phyloP scores from a whole-genome alignment of 768 basidiomycete genomes.

The Ramaria sp. region DNA sequence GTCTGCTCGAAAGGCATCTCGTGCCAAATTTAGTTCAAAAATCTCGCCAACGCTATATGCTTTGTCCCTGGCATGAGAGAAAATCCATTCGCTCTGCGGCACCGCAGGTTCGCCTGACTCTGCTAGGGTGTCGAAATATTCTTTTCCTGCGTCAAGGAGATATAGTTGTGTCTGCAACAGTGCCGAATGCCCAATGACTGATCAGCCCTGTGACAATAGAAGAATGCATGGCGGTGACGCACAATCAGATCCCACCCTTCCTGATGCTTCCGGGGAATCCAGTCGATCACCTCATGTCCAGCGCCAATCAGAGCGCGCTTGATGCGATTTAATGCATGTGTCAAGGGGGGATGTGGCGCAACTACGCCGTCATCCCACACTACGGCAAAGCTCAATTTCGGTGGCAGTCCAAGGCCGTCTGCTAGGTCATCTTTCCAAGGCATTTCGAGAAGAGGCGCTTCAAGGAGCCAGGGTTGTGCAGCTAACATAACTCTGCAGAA shows the following conservation, averaged over 20 bases:
- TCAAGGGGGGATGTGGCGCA: conserved; percentile 37
- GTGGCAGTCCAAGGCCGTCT: conserved; percentile 27
- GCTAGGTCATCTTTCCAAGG: conserved; percentile 35
- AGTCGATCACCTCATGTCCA: conserved; percentile 42
- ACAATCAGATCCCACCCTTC: conserved; percentile 39
- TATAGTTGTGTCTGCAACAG: conserved; percentile 31
- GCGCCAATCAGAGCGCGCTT: conserved; percentile 30
- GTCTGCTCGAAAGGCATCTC: conserved; percentile 30
- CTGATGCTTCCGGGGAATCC: conserved; percentile 35
- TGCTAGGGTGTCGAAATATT: conserved; percentile 29
- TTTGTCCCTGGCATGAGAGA: conserved; percentile 27
- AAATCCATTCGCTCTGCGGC: conserved; percentile 34
- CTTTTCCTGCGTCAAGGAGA: conserved; percentile 37
- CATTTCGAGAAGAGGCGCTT: conserved; percentile 37
- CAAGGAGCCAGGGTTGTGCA: conserved; percentile 35
- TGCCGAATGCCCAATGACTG: background rate
- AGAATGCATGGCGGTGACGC: conserved; percentile 12
- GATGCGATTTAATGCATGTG: conserved; percentile 28
- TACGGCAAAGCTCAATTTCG: conserved; percentile 34
- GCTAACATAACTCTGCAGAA: conserved; percentile 38
- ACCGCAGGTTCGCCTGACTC: conserved; percentile 25
- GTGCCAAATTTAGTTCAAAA: conserved; percentile 34
- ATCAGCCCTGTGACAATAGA: background rate
- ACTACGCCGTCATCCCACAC: conserved; percentile 44
- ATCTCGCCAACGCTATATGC: conserved; percentile 31